Evolutionary conservation across 345 rosid genomes (phyloP).

Genomic region (Noccaea caerulescens): DNA sequence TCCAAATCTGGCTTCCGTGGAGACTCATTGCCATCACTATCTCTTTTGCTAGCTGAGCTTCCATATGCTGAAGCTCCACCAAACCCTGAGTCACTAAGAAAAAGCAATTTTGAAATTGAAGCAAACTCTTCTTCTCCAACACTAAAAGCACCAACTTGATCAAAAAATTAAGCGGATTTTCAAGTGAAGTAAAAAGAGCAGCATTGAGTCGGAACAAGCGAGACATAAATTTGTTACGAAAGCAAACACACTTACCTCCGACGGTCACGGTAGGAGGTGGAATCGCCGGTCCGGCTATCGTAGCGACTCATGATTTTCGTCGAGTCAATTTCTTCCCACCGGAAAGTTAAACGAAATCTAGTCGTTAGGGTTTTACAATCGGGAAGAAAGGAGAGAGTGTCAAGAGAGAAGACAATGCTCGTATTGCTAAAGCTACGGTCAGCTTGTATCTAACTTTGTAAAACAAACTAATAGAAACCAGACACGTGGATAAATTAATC

Average conservation of each 20-base stretch:
- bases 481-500: constrained; percentile 31
- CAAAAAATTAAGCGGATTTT: background rate
- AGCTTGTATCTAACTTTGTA: background rate
- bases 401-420: background rate
- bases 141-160: background rate
- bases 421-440: constrained; percentile 23
- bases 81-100: constrained; percentile 86
- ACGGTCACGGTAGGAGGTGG: constrained; percentile 91
- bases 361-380: constrained; percentile 43
- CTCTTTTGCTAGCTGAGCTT: constrained; percentile 62
- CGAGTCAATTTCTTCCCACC: constrained; percentile 6
- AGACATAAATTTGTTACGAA: background rate
- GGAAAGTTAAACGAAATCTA: constrained; percentile 33
- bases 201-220: background rate
- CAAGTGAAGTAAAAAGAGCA: background rate
- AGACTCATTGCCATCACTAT: constrained; percentile 53
- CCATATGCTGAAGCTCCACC: constrained; percentile 78
- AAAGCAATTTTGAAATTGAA: constrained; percentile 34
- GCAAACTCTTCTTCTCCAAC: constrained; percentile 27
- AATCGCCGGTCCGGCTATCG: constrained; percentile 92
- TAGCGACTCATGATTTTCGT: constrained; percentile 78
- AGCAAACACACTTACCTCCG: constrained; percentile 56
- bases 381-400: constrained; percentile 19
- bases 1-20: constrained; percentile 83
- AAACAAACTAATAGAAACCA: background rate